These are phyloP conservation scores for Botrytis sinoallii DNA, from an alignment of 2,329 filamentous ascomycete genomes.

Conservation along the genomic window DNA sequence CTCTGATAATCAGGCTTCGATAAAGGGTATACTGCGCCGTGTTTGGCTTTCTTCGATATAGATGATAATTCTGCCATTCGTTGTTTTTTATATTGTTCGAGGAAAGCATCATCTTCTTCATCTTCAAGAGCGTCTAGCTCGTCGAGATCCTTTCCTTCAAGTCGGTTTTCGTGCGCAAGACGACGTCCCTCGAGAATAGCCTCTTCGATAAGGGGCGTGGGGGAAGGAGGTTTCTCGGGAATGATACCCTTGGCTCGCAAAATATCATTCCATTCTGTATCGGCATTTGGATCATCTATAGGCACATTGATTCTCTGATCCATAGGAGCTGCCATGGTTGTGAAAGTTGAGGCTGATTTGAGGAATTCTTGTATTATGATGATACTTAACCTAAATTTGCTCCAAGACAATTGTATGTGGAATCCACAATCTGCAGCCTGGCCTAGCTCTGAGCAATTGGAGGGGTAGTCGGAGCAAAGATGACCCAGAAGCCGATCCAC, in stretches of 20 bases:
- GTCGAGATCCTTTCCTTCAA: constrained; percentile 92
- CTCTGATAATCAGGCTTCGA: constrained; percentile 91
- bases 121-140: constrained; percentile 94
- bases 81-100: constrained; percentile 84
- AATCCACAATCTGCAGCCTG: not conserved
- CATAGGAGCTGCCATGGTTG: constrained; percentile 56
- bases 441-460: not conserved
- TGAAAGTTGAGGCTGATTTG: not conserved
- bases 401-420: constrained; percentile 1
- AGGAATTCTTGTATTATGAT: not conserved
- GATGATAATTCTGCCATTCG: constrained; percentile 78
- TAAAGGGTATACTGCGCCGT: constrained; percentile 88
- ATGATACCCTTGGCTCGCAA: constrained; percentile 95
- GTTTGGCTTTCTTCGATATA: constrained; percentile 72
- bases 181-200: constrained; percentile 79
- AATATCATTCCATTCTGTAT: constrained; percentile 99
- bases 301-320: constrained; percentile 73
- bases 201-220: constrained; percentile 94
- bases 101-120: constrained; percentile 87
- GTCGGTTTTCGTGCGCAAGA: constrained; percentile 83
- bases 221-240: constrained; percentile 94
- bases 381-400: not conserved
- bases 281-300: constrained; percentile 91
- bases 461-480: constrained; percentile 20
- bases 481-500: constrained; percentile 1